phyloP scores from a whole-genome alignment of 805 yeast species.

The Metschnikowia vanudenii region DNA sequence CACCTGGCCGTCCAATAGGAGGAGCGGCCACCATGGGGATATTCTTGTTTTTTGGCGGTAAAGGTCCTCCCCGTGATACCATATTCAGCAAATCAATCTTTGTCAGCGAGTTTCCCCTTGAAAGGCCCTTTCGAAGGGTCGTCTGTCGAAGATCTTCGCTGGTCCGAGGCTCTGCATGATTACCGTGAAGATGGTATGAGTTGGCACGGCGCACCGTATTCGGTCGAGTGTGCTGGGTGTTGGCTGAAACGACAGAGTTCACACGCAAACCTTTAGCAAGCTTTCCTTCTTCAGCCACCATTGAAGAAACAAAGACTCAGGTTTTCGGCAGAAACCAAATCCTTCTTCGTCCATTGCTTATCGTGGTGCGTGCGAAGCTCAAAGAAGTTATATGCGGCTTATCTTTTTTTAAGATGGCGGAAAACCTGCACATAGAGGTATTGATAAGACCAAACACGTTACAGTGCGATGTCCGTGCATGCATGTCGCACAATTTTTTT shows the following conservation, averaged over 20 bases:
- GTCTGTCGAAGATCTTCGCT: slow-evolving; percentile 14
- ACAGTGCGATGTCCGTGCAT: too few relatives aligned
- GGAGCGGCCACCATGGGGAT: slow-evolving; percentile 14
- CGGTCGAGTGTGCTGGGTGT: background rate
- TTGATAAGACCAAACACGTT: too few relatives aligned
- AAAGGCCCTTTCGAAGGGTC: slow-evolving; percentile 13
- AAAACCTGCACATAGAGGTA: too few relatives aligned
- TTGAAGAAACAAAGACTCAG: too few relatives aligned
- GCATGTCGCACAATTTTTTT: too few relatives aligned
- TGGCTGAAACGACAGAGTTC: background rate
- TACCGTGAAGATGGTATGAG: slow-evolving; percentile 3
- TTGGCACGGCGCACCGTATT: slow-evolving; percentile 4
- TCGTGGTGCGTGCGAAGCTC: too few relatives aligned
- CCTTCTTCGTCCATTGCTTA: too few relatives aligned
- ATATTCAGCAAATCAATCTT: background rate
- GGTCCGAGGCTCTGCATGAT: slow-evolving; percentile 1
- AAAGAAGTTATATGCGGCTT: too few relatives aligned
- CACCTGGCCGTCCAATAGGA: background rate
- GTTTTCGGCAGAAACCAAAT: too few relatives aligned
- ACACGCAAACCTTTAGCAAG: slow-evolving; percentile 1
- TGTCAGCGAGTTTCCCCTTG: slow-evolving; percentile 2
- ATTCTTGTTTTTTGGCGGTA: slow-evolving; percentile 10
- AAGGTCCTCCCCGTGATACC: background rate
- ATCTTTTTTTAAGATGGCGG: too few relatives aligned
- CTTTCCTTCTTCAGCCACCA: slow-evolving; percentile 2